These are phyloP conservation scores for Saccharum spontaneum DNA, from an alignment of 176 grass and related monocot species.

Conservation along the genomic window DNA sequence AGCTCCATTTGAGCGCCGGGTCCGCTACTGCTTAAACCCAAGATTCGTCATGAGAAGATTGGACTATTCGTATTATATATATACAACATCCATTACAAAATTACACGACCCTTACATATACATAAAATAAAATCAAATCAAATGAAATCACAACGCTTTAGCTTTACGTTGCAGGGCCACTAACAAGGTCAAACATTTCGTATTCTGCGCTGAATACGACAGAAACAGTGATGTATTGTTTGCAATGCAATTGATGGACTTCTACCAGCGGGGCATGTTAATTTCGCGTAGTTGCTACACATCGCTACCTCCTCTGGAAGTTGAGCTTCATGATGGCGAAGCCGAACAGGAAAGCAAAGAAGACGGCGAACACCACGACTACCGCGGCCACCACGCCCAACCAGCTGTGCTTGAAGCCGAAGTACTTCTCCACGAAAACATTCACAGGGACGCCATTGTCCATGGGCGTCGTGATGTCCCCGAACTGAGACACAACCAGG, in stretches of 20 bases:
- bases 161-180: background rate
- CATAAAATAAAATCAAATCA: background rate
- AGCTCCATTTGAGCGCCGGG: too few relatives aligned
- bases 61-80: too few relatives aligned
- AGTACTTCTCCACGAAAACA: constrained; percentile 53
- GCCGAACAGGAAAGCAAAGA: constrained; percentile 68
- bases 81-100: too few relatives aligned
- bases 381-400: constrained; percentile 55
- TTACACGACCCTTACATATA: background rate
- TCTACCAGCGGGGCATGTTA: background rate
- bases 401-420: constrained; percentile 74
- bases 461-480: constrained; percentile 45
- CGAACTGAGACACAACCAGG: constrained; percentile 71
- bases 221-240: background rate
- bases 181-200: background rate
- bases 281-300: background rate
- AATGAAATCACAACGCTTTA: background rate
- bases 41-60: too few relatives aligned
- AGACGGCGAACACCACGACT: constrained; percentile 44
- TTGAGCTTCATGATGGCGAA: constrained; percentile 82
- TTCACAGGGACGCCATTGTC: constrained; percentile 35
- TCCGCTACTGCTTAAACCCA: too few relatives aligned
- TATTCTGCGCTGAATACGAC: background rate
- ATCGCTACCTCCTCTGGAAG: constrained; percentile 82
- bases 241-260: background rate